Evolutionary conservation across 768 basidiomycete genomes (phyloP), one percentile per base, ranked within the genome.

Genomic region (Suillus hirtellus): DNA sequence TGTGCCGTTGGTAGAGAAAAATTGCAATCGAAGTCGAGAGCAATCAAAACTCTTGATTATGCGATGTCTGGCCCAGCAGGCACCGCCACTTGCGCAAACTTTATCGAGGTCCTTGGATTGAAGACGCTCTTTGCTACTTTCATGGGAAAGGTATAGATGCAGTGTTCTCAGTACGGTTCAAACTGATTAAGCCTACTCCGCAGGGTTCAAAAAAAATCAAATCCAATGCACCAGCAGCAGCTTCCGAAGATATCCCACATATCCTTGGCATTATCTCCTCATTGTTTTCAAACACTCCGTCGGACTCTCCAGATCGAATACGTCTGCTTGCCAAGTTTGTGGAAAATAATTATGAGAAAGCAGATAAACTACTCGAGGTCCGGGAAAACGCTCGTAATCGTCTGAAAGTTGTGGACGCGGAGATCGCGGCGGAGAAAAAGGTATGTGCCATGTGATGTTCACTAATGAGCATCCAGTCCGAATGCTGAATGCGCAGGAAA

Each of bases 271-370:
- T 96, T 63, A 84, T 93, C 37, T 89, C 91, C 2, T 97, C 96
- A 0, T 81, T 99, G 31, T 86, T 95, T 67, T 90, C 90, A 9
- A 95, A 92, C 68, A 86, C 98, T 10, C 82, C 89, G 5, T 95
- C 95, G 1, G 95, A 96, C 61, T 92, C 95, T 7, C 82, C 87
- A 0, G 80, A 84, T 35, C 87, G 93, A 19, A 86, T 92, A 60
- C 88, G 97, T 14, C 78, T 99, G 19, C 78, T 99, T 17, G 81
- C 93, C 7, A 99, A 99, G 76, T 99, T 99, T 68, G 94, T 97
- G 15, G 96, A 99, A 75, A 82, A 78, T 34, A 86, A 90, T 60
- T 99, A 97, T 70, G 95, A 96, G 72, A 99, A 99, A 74, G 87
- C 93, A 9, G 97, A 99, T 73, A 93, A 96, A 69, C 79, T 99